phyloP scores from a whole-genome alignment of 1,139 yeast genomes.

The Protomyces inundatus region DNA sequence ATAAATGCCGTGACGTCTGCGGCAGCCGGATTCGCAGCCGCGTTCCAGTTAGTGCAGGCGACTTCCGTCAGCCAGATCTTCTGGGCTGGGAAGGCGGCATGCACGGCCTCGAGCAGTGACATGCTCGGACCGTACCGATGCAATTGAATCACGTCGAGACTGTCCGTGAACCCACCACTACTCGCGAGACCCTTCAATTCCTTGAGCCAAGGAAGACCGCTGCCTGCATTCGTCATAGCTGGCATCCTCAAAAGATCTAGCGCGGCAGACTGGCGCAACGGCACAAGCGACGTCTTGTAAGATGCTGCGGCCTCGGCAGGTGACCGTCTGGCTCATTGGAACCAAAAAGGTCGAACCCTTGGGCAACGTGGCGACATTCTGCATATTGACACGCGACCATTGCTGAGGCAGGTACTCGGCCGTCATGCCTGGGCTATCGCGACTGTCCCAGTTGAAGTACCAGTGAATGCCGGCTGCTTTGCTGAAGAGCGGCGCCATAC shows the following conservation, averaged over 20 bases:
- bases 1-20: constrained; percentile 17
- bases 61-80: constrained; percentile 27
- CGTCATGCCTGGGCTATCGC: constrained; percentile 5
- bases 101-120: constrained; percentile 11
- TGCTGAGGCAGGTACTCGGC: constrained; percentile 15
- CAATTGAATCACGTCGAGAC: constrained; percentile 21
- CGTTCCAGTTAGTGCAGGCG: constrained; percentile 27
- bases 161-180: background rate
- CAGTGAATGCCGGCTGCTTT: constrained; percentile 4
- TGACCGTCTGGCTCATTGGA: constrained; percentile 28
- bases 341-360: constrained; percentile 26
- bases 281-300: constrained; percentile 22
- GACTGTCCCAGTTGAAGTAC: constrained; percentile 28
- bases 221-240: constrained; percentile 20
- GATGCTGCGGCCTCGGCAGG: constrained; percentile 21
- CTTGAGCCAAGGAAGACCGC: constrained; percentile 24
- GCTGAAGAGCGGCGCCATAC: constrained; percentile 6
- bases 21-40: constrained; percentile 8
- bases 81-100: constrained; percentile 16
- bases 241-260: constrained; percentile 23
- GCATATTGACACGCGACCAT: constrained; percentile 12
- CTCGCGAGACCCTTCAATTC: constrained; percentile 13
- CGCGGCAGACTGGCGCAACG: constrained; percentile 25
- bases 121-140: constrained; percentile 27
- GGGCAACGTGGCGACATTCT: constrained; percentile 1